phyloP scores from a whole-genome alignment of 208 protist species.

The Leishmania gerbilli region DNA sequence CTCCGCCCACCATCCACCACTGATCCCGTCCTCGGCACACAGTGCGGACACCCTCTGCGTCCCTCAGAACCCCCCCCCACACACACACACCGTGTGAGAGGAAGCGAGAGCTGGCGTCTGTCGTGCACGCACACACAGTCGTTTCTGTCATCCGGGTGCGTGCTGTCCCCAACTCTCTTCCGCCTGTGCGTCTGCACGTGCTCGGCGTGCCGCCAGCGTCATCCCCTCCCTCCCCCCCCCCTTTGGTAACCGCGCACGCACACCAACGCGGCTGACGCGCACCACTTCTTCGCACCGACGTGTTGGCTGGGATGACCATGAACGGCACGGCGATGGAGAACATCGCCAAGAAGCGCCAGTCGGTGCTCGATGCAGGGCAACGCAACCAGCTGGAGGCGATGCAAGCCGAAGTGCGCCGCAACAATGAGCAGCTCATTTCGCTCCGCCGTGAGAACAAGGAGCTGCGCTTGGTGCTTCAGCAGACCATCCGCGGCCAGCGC shows the following conservation, averaged over 20 bases:
- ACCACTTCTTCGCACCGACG: background rate
- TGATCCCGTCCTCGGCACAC: background rate
- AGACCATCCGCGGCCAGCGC: slow-evolving; percentile 58
- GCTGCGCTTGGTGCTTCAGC: slow-evolving; percentile 55
- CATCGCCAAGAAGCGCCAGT: slow-evolving; percentile 61
- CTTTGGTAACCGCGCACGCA: background rate
- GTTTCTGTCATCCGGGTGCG: background rate
- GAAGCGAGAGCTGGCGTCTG: background rate
- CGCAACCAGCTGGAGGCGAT: slow-evolving; percentile 85
- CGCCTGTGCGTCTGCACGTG: background rate
- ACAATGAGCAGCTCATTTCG: slow-evolving; percentile 83
- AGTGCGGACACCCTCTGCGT: background rate
- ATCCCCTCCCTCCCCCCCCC: no score
- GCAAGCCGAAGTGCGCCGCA: slow-evolving; percentile 79
- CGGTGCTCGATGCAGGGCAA: slow-evolving; percentile 85
- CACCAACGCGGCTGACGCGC: background rate
- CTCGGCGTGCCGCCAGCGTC: background rate
- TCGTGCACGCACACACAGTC: background rate
- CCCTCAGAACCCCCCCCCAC: background rate
- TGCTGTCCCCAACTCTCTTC: background rate
- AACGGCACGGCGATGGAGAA: slow-evolving; percentile 1
- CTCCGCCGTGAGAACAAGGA: slow-evolving; percentile 92
- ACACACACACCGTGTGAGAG: background rate
- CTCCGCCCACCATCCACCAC: background rate
- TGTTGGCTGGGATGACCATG: background rate